Conservation (phyloP, 2,329 filamentous ascomycete genomes). For the Pseudocercospora eumusae region DNA sequence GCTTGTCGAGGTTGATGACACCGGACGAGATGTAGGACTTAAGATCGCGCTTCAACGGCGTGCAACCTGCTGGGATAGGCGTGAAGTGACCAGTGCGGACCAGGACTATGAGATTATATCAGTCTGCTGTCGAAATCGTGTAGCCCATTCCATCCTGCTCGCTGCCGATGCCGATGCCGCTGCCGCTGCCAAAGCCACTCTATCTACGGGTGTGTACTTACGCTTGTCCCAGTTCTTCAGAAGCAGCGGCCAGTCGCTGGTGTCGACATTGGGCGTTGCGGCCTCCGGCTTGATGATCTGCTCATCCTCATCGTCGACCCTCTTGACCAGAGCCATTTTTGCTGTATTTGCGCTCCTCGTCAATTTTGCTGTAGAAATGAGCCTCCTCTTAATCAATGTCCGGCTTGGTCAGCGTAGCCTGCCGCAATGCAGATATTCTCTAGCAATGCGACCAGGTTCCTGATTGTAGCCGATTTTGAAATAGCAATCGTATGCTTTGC, state of each 20-base stretch:
- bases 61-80: slow-evolving; percentile 89
- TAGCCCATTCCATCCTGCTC: neutral
- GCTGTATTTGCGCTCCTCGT: neutral
- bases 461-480: slow-evolving; percentile 23
- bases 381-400: slow-evolving; percentile 15
- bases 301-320: slow-evolving; percentile 47
- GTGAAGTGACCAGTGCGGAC: slow-evolving; percentile 96
- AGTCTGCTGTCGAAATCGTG: slow-evolving; percentile 31
- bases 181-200: slow-evolving; percentile 1
- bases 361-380: neutral
- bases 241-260: slow-evolving; percentile 87
- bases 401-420: slow-evolving; percentile 23
- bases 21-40: slow-evolving; percentile 97
- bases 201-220: slow-evolving; percentile 44
- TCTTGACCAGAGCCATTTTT: slow-evolving; percentile 47
- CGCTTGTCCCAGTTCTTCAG: slow-evolving; percentile 87
- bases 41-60: slow-evolving; percentile 88
- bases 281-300: slow-evolving; percentile 85
- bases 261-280: slow-evolving; percentile 74
- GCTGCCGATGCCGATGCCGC: no score
- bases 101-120: slow-evolving; percentile 61
- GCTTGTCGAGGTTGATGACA: slow-evolving; percentile 98
- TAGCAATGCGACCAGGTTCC: slow-evolving; percentile 22
- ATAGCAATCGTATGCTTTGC: slow-evolving; percentile 5
- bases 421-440: slow-evolving; percentile 15